A percentile compares a stretch with the other conserved stretches of the same genome.
Conservation (phyloP, 1,284 basidiomycete species). For the Heterobasidion annosum region DNA sequence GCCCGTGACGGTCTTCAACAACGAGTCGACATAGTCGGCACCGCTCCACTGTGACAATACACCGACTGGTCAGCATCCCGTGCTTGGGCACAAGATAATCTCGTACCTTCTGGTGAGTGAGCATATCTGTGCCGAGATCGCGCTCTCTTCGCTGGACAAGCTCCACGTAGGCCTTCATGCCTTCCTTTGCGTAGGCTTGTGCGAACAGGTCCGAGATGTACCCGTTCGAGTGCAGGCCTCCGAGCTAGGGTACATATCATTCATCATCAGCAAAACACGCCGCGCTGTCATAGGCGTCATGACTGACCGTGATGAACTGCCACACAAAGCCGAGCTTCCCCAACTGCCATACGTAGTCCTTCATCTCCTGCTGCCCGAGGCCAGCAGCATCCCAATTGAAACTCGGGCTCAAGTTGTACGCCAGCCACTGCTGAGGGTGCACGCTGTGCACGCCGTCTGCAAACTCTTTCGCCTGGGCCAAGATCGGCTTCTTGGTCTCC, state of each 20-base stretch:
- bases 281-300: background rate
- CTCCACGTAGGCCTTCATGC: constrained; percentile 89
- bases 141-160: constrained; percentile 81
- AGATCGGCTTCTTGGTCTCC: constrained; percentile 98
- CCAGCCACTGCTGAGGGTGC: constrained; percentile 84
- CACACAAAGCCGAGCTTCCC: constrained; percentile 91
- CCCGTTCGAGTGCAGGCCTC: constrained; percentile 93
- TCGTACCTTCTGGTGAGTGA: constrained; percentile 78
- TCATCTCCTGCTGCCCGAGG: constrained; percentile 79
- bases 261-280: background rate
- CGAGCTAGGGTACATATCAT: constrained; percentile 49
- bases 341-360: constrained; percentile 87
- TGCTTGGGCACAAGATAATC: background rate
- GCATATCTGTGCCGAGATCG: constrained; percentile 85
- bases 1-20: constrained; percentile 92
- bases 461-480: constrained; percentile 91
- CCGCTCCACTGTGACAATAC: constrained; percentile 72
- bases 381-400: constrained; percentile 95
- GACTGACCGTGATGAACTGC: constrained; percentile 94
- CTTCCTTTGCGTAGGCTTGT: constrained; percentile 78
- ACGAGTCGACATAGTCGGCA: constrained; percentile 85
- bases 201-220: constrained; percentile 96
- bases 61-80: constrained; percentile 7
- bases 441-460: constrained; percentile 79
- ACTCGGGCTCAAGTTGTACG: constrained; percentile 89